Percentiles rank a stretch among this genome's conserved stretches.
phyloP scores from a whole-genome alignment of 352 stramenopile species.

The Stramenopiles sp. region DNA sequence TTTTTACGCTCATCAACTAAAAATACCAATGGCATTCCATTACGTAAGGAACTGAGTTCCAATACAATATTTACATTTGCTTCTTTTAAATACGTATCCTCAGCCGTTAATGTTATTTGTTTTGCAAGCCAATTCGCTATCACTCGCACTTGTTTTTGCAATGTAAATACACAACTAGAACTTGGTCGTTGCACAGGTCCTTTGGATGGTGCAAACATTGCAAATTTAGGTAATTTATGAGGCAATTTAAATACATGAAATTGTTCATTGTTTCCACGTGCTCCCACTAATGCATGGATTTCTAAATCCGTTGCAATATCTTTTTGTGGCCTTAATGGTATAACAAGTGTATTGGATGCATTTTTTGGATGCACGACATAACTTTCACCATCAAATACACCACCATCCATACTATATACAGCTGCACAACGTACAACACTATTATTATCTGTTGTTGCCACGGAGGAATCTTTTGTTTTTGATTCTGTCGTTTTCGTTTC shows the following conservation, averaged over 20 bases:
- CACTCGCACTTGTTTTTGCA: too few relatives aligned
- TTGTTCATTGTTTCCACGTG: constrained; percentile 39
- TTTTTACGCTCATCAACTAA: too few relatives aligned
- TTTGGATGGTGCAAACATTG: constrained; percentile 40
- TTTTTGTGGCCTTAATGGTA: constrained; percentile 39
- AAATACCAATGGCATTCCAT: too few relatives aligned
- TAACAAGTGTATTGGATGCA: constrained; percentile 27
- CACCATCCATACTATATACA: constrained; percentile 53
- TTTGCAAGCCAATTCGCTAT: too few relatives aligned
- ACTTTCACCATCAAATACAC: constrained; percentile 58
- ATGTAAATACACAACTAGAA: too few relatives aligned
- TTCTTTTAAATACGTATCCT: too few relatives aligned
- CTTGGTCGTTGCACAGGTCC: neutral
- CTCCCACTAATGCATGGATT: constrained; percentile 39
- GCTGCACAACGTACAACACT: constrained; percentile 41
- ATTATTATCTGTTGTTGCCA: neutral
- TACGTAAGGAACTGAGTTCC: too few relatives aligned
- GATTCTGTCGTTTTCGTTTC: constrained; percentile 60
- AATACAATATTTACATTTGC: too few relatives aligned
- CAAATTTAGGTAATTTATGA: constrained; percentile 56
- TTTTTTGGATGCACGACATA: constrained; percentile 34
- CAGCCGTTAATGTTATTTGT: too few relatives aligned
- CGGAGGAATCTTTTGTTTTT: neutral
- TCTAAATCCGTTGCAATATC: constrained; percentile 38
- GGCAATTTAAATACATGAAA: constrained; percentile 62